Evolutionary conservation across 169 alveolate genomes (phyloP).

Genomic region (Perkinsus marinus): DNA sequence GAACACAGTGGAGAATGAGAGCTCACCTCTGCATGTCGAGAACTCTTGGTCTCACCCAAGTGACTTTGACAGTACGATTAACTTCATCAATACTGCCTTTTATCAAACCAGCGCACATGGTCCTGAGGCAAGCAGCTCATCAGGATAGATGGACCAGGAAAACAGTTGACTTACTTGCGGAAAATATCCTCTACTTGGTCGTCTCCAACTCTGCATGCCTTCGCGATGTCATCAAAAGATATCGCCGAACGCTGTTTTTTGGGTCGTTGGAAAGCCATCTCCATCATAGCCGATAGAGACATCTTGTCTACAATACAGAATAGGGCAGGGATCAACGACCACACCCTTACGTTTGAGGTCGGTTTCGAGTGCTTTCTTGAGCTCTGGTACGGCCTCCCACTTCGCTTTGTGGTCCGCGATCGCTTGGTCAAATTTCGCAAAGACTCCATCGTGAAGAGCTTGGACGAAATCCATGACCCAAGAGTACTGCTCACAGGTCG

Average conservation of each 20-base stretch:
- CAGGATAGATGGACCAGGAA: not conserved
- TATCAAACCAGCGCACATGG: not conserved
- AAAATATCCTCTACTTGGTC: not conserved
- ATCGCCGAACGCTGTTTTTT: not conserved
- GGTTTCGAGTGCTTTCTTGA: not conserved
- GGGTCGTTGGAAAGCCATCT: not conserved
- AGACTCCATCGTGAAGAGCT: not conserved
- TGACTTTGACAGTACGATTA: not conserved
- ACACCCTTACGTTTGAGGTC: not conserved
- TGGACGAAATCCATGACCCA: not conserved
- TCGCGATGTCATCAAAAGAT: not conserved
- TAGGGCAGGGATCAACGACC: not conserved
- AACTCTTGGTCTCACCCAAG: not conserved
- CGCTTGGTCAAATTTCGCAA: not conserved
- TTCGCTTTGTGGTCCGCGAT: not conserved
- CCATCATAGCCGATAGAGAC: not conserved
- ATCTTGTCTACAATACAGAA: not conserved
- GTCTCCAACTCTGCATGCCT: not conserved
- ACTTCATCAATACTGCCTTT: not conserved
- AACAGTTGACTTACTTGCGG: not conserved
- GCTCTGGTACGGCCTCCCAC: not conserved
- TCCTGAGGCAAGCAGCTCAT: not conserved
- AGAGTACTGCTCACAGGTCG: not conserved
- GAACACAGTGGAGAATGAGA: not conserved
- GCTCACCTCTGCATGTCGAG: not conserved